These are phyloP conservation scores for Rhynchospora pubera DNA, from an alignment of 176 grass and related monocot genomes.

Conservation along the genomic window DNA sequence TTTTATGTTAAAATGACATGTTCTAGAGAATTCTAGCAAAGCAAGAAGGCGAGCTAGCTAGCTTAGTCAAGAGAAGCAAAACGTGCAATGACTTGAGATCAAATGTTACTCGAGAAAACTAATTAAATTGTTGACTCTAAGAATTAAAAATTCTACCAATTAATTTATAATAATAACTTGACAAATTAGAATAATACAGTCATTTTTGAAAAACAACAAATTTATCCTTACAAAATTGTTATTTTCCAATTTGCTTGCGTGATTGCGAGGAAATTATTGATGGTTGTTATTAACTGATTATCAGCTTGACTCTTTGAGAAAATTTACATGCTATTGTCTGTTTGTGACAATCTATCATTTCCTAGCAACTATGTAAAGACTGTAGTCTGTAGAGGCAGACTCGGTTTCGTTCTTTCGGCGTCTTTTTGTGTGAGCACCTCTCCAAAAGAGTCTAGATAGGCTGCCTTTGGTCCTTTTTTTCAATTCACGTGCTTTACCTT, in stretches of 20 bases:
- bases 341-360: neutral
- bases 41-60: too few relatives aligned
- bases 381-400: neutral
- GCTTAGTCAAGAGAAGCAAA: too few relatives aligned
- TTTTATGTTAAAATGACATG: too few relatives aligned
- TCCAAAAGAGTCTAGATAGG: neutral
- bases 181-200: neutral
- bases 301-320: too few relatives aligned
- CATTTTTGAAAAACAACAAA: neutral
- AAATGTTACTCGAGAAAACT: too few relatives aligned
- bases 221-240: neutral
- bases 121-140: too few relatives aligned
- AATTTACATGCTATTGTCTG: neutral
- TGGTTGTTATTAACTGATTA: neutral
- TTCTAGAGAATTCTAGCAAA: too few relatives aligned
- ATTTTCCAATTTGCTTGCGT: neutral
- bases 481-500: conserved; percentile 1
- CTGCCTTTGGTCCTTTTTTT: neutral
- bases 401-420: neutral
- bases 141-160: neutral
- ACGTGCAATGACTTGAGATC: too few relatives aligned
- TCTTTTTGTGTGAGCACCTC: neutral
- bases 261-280: neutral
- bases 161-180: neutral
- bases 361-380: neutral